A percentile compares a stretch with the other conserved stretches of the same genome.
Evolutionary conservation across 2,329 filamentous ascomycete genomes (phyloP).

Genomic region (Teratosphaeria pseudoeucalypti): DNA sequence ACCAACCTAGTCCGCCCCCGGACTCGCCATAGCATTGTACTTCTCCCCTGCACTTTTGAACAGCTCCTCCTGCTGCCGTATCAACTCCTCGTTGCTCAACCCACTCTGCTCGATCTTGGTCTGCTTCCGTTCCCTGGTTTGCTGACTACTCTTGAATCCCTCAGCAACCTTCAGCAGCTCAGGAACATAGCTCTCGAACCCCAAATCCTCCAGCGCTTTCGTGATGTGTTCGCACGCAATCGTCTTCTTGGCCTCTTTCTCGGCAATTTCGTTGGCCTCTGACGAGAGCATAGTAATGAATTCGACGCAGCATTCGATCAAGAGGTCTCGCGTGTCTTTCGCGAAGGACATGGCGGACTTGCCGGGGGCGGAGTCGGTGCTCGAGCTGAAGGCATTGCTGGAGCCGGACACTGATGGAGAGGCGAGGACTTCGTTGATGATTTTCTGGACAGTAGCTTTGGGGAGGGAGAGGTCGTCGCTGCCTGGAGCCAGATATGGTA

Average conservation of each 20-base stretch:
- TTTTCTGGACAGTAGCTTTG: slow-evolving; percentile 64
- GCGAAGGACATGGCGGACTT: slow-evolving; percentile 64
- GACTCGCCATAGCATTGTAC: slow-evolving; percentile 39
- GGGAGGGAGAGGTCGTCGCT: slow-evolving; percentile 51
- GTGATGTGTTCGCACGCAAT: slow-evolving; percentile 98
- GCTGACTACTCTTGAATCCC: slow-evolving; percentile 80
- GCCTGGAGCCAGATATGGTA: slow-evolving; percentile 25
- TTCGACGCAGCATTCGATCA: slow-evolving; percentile 98
- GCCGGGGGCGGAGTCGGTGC: slow-evolving; percentile 6
- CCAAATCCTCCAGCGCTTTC: slow-evolving; percentile 82
- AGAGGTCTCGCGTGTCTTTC: slow-evolving; percentile 85
- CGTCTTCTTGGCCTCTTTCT: slow-evolving; percentile 98
- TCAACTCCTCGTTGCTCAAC: slow-evolving; percentile 79
- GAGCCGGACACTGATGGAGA: slow-evolving; percentile 3
- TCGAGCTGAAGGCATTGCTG: background rate
- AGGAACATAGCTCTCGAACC: slow-evolving; percentile 84
- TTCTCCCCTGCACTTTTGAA: slow-evolving; percentile 73
- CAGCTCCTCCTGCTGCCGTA: slow-evolving; percentile 80
- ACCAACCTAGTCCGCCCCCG: background rate
- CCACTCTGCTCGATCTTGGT: slow-evolving; percentile 95
- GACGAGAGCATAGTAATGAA: slow-evolving; percentile 98
- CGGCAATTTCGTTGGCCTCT: slow-evolving; percentile 96
- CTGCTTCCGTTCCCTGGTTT: slow-evolving; percentile 93
- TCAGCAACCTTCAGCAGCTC: slow-evolving; percentile 78
- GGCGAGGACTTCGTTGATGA: slow-evolving; percentile 79